A percentile compares a stretch with the other conserved stretches of the same genome.
Evolutionary conservation across 805 yeast genomes (phyloP).

Genomic region (Hanseniaspora guilliermondii): DNA sequence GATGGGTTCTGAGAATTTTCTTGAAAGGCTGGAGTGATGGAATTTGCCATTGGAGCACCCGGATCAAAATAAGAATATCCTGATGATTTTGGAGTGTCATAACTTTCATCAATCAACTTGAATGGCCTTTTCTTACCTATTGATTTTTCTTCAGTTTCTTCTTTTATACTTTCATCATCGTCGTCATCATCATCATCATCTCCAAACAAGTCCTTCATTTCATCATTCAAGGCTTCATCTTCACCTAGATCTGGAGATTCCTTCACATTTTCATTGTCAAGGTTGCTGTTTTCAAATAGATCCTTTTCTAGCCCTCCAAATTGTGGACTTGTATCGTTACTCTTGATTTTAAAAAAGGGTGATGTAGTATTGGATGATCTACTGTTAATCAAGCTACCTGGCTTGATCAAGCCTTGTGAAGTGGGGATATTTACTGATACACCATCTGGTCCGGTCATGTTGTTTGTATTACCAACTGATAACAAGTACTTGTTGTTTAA

Average conservation of each 20-base stretch:
- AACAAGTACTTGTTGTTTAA: neutral
- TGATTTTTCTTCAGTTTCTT: slow-evolving; percentile 11
- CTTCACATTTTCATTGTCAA: slow-evolving; percentile 10
- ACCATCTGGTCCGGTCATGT: neutral
- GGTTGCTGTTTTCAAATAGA: slow-evolving; percentile 1
- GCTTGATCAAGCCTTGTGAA: neutral
- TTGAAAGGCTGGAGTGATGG: neutral
- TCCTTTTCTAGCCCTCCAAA: slow-evolving; percentile 9
- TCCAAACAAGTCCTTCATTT: slow-evolving; percentile 26
- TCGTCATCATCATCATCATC: slow-evolving; percentile 28
- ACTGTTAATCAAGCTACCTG: neutral
- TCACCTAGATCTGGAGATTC: slow-evolving; percentile 1
- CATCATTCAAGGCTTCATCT: slow-evolving; percentile 22
- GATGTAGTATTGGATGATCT: neutral
- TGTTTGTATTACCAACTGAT: neutral
- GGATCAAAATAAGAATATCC: slow-evolving; percentile 51
- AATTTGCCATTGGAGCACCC: slow-evolving; percentile 63
- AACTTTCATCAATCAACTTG: neutral
- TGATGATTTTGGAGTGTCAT: neutral
- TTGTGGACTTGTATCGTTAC: slow-evolving; percentile 4
- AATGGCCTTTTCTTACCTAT: slow-evolving; percentile 10
- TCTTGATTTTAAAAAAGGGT: slow-evolving; percentile 4
- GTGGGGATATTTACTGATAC: neutral
- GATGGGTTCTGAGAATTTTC: neutral
- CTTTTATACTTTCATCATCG: slow-evolving; percentile 21